Conservation (phyloP, 352 stramenopile genomes). For the Phytopythium ostracodes region DNA sequence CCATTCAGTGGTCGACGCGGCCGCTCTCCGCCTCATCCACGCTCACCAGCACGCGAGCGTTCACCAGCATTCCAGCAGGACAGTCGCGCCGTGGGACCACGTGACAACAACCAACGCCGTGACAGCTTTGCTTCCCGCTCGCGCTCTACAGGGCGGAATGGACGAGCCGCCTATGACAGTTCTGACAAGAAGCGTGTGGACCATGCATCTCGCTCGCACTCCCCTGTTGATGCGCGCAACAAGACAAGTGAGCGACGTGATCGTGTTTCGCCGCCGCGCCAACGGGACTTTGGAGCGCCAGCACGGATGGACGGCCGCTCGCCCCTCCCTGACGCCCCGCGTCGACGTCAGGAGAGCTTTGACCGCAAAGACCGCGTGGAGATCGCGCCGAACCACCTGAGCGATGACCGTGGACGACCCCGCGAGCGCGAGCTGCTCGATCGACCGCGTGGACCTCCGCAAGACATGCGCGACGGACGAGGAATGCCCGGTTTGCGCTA, state of each 20-base stretch:
- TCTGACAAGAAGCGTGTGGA: constrained; percentile 12
- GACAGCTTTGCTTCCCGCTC: constrained; percentile 25
- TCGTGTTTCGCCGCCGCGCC: constrained; percentile 17
- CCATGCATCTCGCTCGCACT: constrained; percentile 28
- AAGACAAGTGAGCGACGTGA: constrained; percentile 14
- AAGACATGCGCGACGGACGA: constrained; percentile 16
- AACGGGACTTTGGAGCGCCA: not conserved
- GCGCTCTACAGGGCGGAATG: constrained; percentile 17
- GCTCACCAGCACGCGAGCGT: not conserved
- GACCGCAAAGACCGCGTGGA: constrained; percentile 15
- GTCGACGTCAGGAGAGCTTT: constrained; percentile 14
- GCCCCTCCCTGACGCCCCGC: constrained; percentile 15
- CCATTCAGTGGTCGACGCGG: constrained; percentile 10
- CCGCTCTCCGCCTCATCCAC: constrained; percentile 6
- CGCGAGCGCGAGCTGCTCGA: constrained; percentile 24
- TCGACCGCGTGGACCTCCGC: constrained; percentile 8
- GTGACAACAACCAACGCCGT: constrained; percentile 17
- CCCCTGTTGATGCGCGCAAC: constrained; percentile 17
- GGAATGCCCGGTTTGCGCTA: constrained; percentile 13
- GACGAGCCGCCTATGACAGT: constrained; percentile 7
- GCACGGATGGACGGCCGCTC: not conserved
- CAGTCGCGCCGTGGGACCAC: not conserved
- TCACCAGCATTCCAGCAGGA: constrained; percentile 3
- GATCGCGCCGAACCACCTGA: constrained; percentile 10
- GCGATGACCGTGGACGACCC: constrained; percentile 27